A percentile compares a stretch with the other conserved stretches of the same genome.
phyloP scores from a whole-genome alignment of 495 filamentous ascomycete genomes.

The Penicillium canescens region DNA sequence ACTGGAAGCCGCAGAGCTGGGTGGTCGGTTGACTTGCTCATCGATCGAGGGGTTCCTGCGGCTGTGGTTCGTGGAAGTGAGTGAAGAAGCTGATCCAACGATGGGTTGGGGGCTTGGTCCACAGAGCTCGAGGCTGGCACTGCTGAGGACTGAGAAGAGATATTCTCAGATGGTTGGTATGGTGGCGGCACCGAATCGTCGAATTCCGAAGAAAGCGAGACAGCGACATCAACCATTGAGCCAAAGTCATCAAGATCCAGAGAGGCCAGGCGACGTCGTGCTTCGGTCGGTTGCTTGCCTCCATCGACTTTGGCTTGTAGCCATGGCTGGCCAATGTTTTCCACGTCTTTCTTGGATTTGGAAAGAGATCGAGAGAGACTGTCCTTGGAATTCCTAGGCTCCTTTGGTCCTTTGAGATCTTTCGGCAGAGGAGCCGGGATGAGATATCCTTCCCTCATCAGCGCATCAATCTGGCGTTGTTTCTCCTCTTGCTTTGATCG shows the following conservation, averaged over 20 bases:
- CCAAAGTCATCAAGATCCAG: constrained; percentile 37
- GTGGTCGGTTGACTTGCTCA: constrained; percentile 5
- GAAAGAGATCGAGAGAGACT: constrained; percentile 24
- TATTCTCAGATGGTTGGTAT: constrained; percentile 22
- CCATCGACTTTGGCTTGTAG: constrained; percentile 29
- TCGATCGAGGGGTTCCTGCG: constrained; percentile 6
- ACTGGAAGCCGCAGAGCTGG: constrained; percentile 12
- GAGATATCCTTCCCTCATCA: constrained; percentile 41
- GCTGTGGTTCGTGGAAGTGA: constrained; percentile 8
- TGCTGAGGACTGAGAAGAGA: constrained; percentile 7
- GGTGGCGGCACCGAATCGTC: constrained; percentile 33
- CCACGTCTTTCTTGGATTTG: constrained; percentile 38
- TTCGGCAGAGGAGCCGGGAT: constrained; percentile 12
- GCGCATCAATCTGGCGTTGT: constrained; percentile 33
- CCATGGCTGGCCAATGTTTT: constrained; percentile 45
- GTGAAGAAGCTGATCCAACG: constrained; percentile 3
- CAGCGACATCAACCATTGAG: constrained; percentile 38
- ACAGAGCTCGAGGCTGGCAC: constrained; percentile 5
- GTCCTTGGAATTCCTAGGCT: constrained; percentile 13
- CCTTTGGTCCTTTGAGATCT: constrained; percentile 10
- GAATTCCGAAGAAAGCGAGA: constrained; percentile 26
- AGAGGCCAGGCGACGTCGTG: constrained; percentile 29
- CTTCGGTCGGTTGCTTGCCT: constrained; percentile 7
- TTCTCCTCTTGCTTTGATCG: constrained; percentile 31
- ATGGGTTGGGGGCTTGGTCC: not conserved